Percentiles rank a stretch among this genome's conserved stretches.
Conservation (phyloP, 2,329 filamentous ascomycete species). For the Geosmithia putterillii region DNA sequence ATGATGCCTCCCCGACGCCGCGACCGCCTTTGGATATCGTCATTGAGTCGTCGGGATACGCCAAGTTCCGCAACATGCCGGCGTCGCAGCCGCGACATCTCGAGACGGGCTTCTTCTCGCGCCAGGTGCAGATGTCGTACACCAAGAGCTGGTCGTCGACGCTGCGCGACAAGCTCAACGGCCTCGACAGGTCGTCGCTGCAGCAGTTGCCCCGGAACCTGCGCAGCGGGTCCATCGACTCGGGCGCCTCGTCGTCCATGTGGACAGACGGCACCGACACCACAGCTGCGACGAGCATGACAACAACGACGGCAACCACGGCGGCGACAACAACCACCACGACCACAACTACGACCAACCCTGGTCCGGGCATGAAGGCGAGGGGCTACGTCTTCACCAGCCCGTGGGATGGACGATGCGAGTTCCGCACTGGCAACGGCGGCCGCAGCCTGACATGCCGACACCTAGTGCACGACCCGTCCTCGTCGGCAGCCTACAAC, state of each 20-base stretch:
- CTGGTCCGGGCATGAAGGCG: conserved; percentile 35
- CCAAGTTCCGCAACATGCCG: conserved; percentile 41
- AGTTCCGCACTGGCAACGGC: conserved; percentile 67
- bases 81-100: conserved; percentile 3
- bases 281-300: conserved; percentile 1
- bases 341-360: conserved; percentile 9
- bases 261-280: background rate
- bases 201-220: conserved; percentile 7
- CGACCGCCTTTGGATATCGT: conserved; percentile 36
- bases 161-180: conserved; percentile 31
- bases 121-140: conserved; percentile 47
- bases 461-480: conserved; percentile 47
- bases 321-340: conserved; percentile 1
- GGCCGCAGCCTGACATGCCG: conserved; percentile 66
- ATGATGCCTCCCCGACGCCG: background rate
- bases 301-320: background rate
- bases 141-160: conserved; percentile 34
- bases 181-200: conserved; percentile 14
- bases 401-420: conserved; percentile 79
- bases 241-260: conserved; percentile 15
- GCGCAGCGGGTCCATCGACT: conserved; percentile 12
- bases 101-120: conserved; percentile 23
- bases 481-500: conserved; percentile 21
- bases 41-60: conserved; percentile 43
- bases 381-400: conserved; percentile 68